Base-by-base conservation (phyloP, 2,329 filamentous ascomycete species). In the Beauveria bassiana region DNA sequence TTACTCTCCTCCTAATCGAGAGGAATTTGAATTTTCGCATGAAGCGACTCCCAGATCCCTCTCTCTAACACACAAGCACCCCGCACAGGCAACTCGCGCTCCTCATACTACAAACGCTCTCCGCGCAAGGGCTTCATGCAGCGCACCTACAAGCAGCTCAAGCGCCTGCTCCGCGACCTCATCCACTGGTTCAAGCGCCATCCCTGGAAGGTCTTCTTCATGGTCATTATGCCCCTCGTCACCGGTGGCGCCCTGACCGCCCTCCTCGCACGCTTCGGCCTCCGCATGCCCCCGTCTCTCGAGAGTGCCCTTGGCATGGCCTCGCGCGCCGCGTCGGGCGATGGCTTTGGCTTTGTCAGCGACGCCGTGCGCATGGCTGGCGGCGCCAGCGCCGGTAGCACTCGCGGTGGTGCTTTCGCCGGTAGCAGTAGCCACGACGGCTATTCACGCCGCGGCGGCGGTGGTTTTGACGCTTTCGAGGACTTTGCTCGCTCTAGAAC, bases 181-280 rank as follows among this genome's bases (percentile, higher is more conserved):
- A 80, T 88, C 72, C 84, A 87, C 72, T 96, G 93, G 76, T 89
- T 90, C 69, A 88, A 90, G 71, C 82, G 86, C 43, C 88, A 97
- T 76, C 93, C 93, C 0, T 77, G 91, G 71, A 96, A 96, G 77
- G 90, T 96, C 53, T 90, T 97, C 78, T 81, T 90, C 79, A 83
- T 92, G 64, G 88, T 96, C 65, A 83, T 97, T 69, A 86, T 97
- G 83, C 93, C 93, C 10, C 81, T 98, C 62, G 78, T 97, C 69
- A 92, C 88, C 1, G 91, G 91, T 57, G 93, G 93, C 38, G 88
- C 90, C 31, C 76, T 97, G 66, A 87, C 87, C 9, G 90, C 88
- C 52, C 78, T 97, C 50, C 82, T 96, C 51, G 84, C 85, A 43
- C 86, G 87, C 70, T 89, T 97, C 73, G 93, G 93, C 24, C 79